Evolutionary conservation across 2,329 filamentous ascomycete species (phyloP).

Genomic region (Macrophomina phaseolina): DNA sequence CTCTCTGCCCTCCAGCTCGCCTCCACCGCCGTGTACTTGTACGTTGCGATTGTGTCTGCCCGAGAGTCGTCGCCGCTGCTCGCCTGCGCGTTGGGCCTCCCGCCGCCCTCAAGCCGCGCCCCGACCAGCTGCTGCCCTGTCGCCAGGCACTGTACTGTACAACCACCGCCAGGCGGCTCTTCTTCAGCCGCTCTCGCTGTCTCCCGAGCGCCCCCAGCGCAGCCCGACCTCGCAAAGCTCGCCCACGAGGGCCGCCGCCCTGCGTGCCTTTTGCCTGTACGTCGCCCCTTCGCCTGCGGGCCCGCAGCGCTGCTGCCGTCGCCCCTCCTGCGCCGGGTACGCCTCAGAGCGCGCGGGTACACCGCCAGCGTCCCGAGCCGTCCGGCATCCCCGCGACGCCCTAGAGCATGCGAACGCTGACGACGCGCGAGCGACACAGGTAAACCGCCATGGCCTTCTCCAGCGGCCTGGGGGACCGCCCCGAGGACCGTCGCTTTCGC

Average conservation of each 20-base stretch:
- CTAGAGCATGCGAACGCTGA: slow-evolving; percentile 18
- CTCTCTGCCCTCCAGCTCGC: slow-evolving; percentile 17
- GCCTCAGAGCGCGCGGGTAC: slow-evolving; percentile 15
- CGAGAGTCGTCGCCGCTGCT: background rate
- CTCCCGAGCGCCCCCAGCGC: slow-evolving; percentile 21
- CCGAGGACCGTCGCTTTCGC: slow-evolving; percentile 82
- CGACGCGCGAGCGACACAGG: slow-evolving; percentile 18
- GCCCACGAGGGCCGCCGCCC: slow-evolving; percentile 19
- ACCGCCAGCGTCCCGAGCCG: slow-evolving; percentile 8
- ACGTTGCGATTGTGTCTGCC: slow-evolving; percentile 1
- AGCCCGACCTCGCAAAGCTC: background rate
- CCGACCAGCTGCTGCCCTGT: slow-evolving; percentile 24
- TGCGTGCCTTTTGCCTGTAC: slow-evolving; percentile 25
- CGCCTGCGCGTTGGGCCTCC: slow-evolving; percentile 13
- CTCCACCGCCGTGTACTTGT: slow-evolving; percentile 20
- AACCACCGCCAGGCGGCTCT: slow-evolving; percentile 26
- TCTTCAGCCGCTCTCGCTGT: slow-evolving; percentile 14
- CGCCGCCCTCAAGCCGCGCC: slow-evolving; percentile 15
- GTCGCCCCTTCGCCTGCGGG: slow-evolving; percentile 5
- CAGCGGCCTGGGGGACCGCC: slow-evolving; percentile 66
- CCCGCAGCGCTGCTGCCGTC: background rate
- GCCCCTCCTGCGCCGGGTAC: background rate
- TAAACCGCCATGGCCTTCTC: slow-evolving; percentile 65
- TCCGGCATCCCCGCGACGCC: slow-evolving; percentile 2
- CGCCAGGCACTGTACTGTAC: slow-evolving; percentile 27